Conservation (phyloP, 495 filamentous ascomycete genomes). For the Trichodelitschia bisporula region DNA sequence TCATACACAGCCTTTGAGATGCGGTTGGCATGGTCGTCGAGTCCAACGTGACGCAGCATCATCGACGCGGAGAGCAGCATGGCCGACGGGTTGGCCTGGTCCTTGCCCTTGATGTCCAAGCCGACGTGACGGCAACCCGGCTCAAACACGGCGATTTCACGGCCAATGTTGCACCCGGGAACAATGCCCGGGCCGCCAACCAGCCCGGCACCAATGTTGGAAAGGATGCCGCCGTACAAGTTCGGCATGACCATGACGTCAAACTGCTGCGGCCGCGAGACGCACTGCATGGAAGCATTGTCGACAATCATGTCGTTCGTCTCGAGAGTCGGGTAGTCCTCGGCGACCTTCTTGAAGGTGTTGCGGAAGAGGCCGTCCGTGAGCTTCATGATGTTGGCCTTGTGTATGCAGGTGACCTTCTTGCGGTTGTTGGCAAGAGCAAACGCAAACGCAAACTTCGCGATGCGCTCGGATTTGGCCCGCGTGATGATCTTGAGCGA, state of each 20-base stretch:
- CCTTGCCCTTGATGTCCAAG: constrained; percentile 96
- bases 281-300: constrained; percentile 98
- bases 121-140: constrained; percentile 96
- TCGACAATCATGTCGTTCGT: constrained; percentile 98
- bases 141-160: constrained; percentile 94
- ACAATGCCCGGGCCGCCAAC: constrained; percentile 94
- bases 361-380: constrained; percentile 95
- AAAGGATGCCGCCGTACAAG: constrained; percentile 93
- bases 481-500: constrained; percentile 99
- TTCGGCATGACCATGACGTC: constrained; percentile 99
- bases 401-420: constrained; percentile 98
- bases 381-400: constrained; percentile 99
- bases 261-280: constrained; percentile 87
- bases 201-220: constrained; percentile 96
- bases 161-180: constrained; percentile 97
- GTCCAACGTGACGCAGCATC: constrained; percentile 84
- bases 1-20: constrained; percentile 95
- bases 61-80: constrained; percentile 86
- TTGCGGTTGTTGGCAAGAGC: constrained; percentile 93
- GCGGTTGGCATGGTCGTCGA: constrained; percentile 92
- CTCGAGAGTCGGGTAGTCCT: constrained; percentile 82
- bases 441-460: constrained; percentile 95
- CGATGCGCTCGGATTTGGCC: constrained; percentile 93
- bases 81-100: constrained; percentile 94
- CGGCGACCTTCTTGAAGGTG: constrained; percentile 79